phyloP scores from a whole-genome alignment of 257 asterid species.

The Fraxinus cuspidata region DNA sequence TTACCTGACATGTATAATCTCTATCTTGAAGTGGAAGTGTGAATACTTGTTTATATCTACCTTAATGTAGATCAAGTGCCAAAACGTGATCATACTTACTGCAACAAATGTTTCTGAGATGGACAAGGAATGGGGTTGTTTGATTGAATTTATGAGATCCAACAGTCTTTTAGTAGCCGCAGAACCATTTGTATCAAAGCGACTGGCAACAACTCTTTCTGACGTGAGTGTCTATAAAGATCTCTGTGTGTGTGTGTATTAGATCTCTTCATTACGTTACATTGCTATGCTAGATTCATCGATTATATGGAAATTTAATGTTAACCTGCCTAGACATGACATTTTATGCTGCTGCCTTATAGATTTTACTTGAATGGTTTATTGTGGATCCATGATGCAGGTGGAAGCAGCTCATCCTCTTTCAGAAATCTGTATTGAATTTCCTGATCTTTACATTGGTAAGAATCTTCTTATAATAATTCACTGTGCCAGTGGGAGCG shows the following conservation, averaged over 20 bases:
- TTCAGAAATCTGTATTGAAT: slow-evolving; percentile 54
- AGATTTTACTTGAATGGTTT: neutral
- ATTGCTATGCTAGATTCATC: neutral
- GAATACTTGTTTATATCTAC: neutral
- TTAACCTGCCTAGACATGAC: neutral
- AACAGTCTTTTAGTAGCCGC: slow-evolving; percentile 37
- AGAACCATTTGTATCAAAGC: slow-evolving; percentile 60
- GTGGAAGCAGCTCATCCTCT: slow-evolving; percentile 77
- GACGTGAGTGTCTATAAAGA: slow-evolving; percentile 53
- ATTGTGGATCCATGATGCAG: slow-evolving; percentile 39
- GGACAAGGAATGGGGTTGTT: slow-evolving; percentile 72
- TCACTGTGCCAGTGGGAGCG: neutral
- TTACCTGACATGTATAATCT: neutral
- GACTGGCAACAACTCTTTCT: slow-evolving; percentile 48
- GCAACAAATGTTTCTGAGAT: slow-evolving; percentile 72
- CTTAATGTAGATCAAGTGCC: slow-evolving; percentile 71
- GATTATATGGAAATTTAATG: no score
- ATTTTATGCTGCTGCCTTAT: neutral
- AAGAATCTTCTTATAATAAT: slow-evolving; percentile 24
- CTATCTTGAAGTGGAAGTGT: neutral
- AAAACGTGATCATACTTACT: slow-evolving; percentile 69
- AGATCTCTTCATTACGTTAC: no score
- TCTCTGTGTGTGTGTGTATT: no score
- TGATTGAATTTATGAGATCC: slow-evolving; percentile 53
- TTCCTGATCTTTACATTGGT: slow-evolving; percentile 77